Conservation (phyloP, 148 eudicot species). For the Salicornia ramosissima region DNA sequence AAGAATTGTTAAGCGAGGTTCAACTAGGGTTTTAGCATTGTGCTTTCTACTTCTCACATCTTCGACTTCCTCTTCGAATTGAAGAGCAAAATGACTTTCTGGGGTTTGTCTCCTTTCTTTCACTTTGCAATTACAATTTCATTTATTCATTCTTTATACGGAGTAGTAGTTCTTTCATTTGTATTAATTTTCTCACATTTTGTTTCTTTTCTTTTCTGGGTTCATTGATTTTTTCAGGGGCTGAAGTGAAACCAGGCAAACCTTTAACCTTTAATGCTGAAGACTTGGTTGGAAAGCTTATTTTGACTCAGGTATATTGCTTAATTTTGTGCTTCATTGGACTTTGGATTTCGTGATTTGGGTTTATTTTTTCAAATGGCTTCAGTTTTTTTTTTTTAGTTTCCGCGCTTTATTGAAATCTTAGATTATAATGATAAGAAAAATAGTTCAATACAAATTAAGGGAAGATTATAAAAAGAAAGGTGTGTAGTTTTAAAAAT, state of each 20-base stretch:
- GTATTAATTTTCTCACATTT: not conserved
- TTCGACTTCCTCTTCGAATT: not conserved
- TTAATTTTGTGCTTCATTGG: not conserved
- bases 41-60: not conserved
- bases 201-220: not conserved
- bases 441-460: too few relatives aligned
- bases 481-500: too few relatives aligned
- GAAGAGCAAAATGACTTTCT: constrained; percentile 30
- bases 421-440: too few relatives aligned
- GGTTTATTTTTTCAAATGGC: not conserved
- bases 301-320: constrained; percentile 60
- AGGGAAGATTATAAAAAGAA: too few relatives aligned
- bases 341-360: not conserved
- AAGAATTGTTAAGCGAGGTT: constrained; percentile 13
- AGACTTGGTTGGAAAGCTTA: constrained; percentile 49
- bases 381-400: not conserved
- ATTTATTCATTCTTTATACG: not conserved
- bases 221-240: constrained; percentile 25
- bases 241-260: constrained; percentile 36
- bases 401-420: too few relatives aligned
- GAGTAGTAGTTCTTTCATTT: not conserved
- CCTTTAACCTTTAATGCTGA: constrained; percentile 34
- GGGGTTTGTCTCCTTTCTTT: constrained; percentile 25
- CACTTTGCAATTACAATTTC: not conserved
- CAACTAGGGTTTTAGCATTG: constrained; percentile 26